phyloP scores from a whole-genome alignment of 192 early-diverging fungal species.

The Radiomyces spectabilis region DNA sequence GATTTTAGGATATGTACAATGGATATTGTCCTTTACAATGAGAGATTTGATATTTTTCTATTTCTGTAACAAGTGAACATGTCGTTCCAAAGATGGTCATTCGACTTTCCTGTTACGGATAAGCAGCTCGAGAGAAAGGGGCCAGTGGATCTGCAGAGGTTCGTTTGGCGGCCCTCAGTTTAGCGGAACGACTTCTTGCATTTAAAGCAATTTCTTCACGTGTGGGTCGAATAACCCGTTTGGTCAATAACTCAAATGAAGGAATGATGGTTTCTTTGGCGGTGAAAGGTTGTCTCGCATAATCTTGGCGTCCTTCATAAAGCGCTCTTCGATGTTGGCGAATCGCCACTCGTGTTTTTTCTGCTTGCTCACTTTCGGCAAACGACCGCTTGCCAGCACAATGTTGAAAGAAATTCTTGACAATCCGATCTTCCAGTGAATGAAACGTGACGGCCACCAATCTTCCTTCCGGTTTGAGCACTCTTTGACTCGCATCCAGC shows the following conservation, averaged over 20 bases:
- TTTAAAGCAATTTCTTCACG: slow-evolving; percentile 46
- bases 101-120: no score
- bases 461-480: slow-evolving; percentile 44
- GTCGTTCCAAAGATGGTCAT: no score
- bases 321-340: slow-evolving; percentile 3
- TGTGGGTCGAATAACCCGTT: slow-evolving; percentile 35
- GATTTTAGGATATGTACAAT: no score
- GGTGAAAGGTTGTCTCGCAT: no score
- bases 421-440: slow-evolving; percentile 67
- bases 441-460: slow-evolving; percentile 66
- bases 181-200: slow-evolving; percentile 49
- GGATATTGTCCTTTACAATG: no score
- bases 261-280: slow-evolving; percentile 1
- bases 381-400: slow-evolving; percentile 22
- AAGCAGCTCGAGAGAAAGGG: no score
- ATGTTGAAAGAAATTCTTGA: slow-evolving; percentile 50
- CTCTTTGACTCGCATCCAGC: slow-evolving; percentile 39
- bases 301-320: no score
- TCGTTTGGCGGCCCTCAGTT: slow-evolving; percentile 31
- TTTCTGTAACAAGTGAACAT: no score
- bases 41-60: no score
- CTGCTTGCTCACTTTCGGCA: slow-evolving; percentile 17
- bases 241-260: slow-evolving; percentile 25
- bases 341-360: slow-evolving; percentile 18
- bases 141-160: slow-evolving; percentile 11